Percentiles rank a stretch among this genome's conserved stretches.
Conservation (phyloP, 108 stramenopile genomes). For the Stephanodiscus minutulus region DNA sequence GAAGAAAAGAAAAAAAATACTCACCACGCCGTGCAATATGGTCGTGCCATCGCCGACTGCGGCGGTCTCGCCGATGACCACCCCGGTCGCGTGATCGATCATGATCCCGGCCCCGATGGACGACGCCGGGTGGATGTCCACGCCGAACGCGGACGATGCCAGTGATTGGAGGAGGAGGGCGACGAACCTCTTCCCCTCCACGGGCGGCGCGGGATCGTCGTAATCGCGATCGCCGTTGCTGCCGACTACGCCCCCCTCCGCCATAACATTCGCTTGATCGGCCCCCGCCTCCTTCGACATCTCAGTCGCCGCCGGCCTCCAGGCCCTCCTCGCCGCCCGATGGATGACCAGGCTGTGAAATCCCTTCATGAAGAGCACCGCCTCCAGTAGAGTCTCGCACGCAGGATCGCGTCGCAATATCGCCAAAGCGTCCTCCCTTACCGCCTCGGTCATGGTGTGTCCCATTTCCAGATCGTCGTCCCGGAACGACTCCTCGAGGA, state of each 20-base stretch:
- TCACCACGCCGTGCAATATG: slow-evolving; percentile 55
- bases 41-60: slow-evolving; percentile 59
- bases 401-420: slow-evolving; percentile 70
- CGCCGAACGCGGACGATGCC: slow-evolving; percentile 64
- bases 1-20: background rate
- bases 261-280: background rate
- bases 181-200: slow-evolving; percentile 39
- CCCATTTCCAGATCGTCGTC: slow-evolving; percentile 50
- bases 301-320: slow-evolving; percentile 24
- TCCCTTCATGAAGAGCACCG: slow-evolving; percentile 71
- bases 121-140: slow-evolving; percentile 77
- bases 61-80: slow-evolving; percentile 72
- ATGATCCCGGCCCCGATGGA: slow-evolving; percentile 56
- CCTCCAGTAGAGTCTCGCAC: slow-evolving; percentile 61
- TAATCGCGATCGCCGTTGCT: background rate
- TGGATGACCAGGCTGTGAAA: slow-evolving; percentile 50
- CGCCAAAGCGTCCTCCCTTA: slow-evolving; percentile 60
- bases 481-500: slow-evolving; percentile 41
- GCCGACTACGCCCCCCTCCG: background rate
- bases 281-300: background rate
- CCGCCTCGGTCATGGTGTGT: slow-evolving; percentile 67
- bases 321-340: slow-evolving; percentile 47
- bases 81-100: slow-evolving; percentile 67
- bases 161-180: slow-evolving; percentile 62
- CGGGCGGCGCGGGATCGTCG: background rate